Evolutionary conservation across 306 rosid species (phyloP).

Genomic region (Malus orientalis): DNA sequence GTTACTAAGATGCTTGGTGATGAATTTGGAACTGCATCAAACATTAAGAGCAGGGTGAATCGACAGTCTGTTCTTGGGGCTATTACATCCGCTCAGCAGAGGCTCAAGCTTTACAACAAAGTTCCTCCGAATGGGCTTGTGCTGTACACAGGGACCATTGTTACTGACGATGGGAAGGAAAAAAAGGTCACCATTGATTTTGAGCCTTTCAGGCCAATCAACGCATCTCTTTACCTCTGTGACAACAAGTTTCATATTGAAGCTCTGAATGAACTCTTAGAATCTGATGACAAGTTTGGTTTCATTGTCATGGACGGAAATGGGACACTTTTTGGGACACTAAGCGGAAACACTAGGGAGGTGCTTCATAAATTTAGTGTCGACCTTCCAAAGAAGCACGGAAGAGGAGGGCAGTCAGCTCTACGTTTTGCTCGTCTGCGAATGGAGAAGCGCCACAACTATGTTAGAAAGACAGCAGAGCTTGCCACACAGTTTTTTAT

Average conservation of each 20-base stretch:
- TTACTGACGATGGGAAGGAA: constrained; percentile 88
- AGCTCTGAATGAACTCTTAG: constrained; percentile 77
- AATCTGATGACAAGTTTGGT: constrained; percentile 89
- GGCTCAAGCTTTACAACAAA: constrained; percentile 77
- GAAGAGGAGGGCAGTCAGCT: constrained; percentile 96
- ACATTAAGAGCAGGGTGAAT: constrained; percentile 85
- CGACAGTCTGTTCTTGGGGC: constrained; percentile 84
- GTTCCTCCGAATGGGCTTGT: constrained; percentile 90
- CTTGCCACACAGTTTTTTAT: constrained; percentile 80
- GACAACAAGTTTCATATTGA: constrained; percentile 89
- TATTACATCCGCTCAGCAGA: constrained; percentile 83
- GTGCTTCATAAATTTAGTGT: constrained; percentile 82
- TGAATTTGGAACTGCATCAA: constrained; percentile 93
- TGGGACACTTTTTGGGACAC: constrained; percentile 82
- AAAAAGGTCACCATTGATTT: constrained; percentile 89
- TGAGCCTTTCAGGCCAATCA: constrained; percentile 85
- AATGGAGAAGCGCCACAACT: constrained; percentile 86
- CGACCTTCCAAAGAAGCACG: constrained; percentile 82
- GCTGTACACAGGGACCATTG: constrained; percentile 75
- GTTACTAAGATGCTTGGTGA: constrained; percentile 95
- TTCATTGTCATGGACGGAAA: constrained; percentile 89
- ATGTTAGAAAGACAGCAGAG: constrained; percentile 87
- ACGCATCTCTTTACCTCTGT: constrained; percentile 81
- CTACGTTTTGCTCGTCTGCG: constrained; percentile 87
- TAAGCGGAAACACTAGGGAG: constrained; percentile 85